Base-by-base conservation (phyloP, 345 rosid genomes). In the Lepidium africanum region DNA sequence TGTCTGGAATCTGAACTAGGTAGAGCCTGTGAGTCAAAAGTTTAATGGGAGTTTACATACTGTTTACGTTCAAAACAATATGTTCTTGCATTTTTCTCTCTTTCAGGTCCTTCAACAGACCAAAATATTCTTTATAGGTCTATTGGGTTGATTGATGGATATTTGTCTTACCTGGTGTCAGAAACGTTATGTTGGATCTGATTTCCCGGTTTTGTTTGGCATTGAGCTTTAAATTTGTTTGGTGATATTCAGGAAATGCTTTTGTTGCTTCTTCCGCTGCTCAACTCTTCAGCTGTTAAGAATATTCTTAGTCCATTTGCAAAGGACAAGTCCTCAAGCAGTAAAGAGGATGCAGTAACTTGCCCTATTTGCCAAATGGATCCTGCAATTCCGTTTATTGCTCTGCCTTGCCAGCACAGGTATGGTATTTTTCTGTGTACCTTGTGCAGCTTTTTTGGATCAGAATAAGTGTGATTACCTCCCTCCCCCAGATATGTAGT, bases 401-500 rank as follows among this genome's bases (percentile, higher is more conserved):
- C 96, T 70, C 88, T 89, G 48, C 99, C 99, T 71, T 95, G 97
- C 69, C 85, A 78, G 59, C 99, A 95, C 83, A 89, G 97, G 99
- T 89, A 78, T 54, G 70, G 60, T 30, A 39, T 63, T 25, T 35
- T 49, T 62, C 46, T 61, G 12, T 54, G 55, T 40, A 23, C 52
- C 46, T 55, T 13, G 32, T 30, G 25, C 36, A 58, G 32, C 51
- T 11, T 0, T 63, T 15, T 48, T 42, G 63, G 47, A 51, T 51
- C 50, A 35, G 38, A 39, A 30, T 58, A 27, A 21, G 55, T 27
- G 27, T 48, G 16, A 4, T 50, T 17, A 49, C 38, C 48, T 70
- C 36, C 25, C 37, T 45, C 56, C 53, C 40, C 16, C 11, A 12
- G 32, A 46, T 10, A 13, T 25, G 10, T 19, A 40, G 9, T 45